Evolutionary conservation across 768 basidiomycete species (phyloP).

Genomic region (Bullera alba): DNA sequence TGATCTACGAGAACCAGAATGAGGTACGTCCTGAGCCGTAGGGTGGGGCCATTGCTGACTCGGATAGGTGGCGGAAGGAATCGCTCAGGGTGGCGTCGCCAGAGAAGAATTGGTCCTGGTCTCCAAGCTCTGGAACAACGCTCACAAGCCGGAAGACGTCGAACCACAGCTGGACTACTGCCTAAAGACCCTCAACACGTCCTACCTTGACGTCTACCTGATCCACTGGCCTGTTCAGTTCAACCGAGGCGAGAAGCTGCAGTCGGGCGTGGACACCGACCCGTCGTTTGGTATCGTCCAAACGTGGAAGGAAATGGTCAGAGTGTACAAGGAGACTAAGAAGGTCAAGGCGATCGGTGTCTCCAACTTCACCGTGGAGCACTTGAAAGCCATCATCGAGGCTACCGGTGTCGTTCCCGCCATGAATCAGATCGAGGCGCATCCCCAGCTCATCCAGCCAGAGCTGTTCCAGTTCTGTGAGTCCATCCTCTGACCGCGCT

Average conservation of each 20-base stretch:
- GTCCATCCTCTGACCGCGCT: constrained; percentile 75
- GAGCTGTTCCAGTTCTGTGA: constrained; percentile 66
- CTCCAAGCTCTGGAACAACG: constrained; percentile 21
- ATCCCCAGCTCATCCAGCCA: constrained; percentile 69
- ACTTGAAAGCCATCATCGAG: constrained; percentile 60
- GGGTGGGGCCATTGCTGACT: neutral
- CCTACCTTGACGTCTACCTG: constrained; percentile 71
- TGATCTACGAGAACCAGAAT: constrained; percentile 68
- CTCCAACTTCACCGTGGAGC: constrained; percentile 65
- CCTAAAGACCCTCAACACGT: constrained; percentile 61
- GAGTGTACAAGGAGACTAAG: constrained; percentile 50
- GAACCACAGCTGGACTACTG: constrained; percentile 72
- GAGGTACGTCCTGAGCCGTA: constrained; percentile 41
- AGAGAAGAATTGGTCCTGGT: constrained; percentile 27
- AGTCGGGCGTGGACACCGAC: constrained; percentile 22
- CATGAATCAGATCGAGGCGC: constrained; percentile 70
- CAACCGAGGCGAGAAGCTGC: constrained; percentile 8
- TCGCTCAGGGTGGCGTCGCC: constrained; percentile 29
- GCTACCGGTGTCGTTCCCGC: constrained; percentile 68
- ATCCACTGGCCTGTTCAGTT: constrained; percentile 37
- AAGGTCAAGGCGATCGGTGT: constrained; percentile 84
- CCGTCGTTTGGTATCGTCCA: constrained; percentile 18
- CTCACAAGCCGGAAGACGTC: constrained; percentile 59
- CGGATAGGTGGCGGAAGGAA: constrained; percentile 10
- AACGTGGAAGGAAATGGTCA: constrained; percentile 35